A percentile compares a stretch with the other conserved stretches of the same genome.
Evolutionary conservation across 2,329 filamentous ascomycete species (phyloP).

Genomic region (Sclerotinia trifoliorum): DNA sequence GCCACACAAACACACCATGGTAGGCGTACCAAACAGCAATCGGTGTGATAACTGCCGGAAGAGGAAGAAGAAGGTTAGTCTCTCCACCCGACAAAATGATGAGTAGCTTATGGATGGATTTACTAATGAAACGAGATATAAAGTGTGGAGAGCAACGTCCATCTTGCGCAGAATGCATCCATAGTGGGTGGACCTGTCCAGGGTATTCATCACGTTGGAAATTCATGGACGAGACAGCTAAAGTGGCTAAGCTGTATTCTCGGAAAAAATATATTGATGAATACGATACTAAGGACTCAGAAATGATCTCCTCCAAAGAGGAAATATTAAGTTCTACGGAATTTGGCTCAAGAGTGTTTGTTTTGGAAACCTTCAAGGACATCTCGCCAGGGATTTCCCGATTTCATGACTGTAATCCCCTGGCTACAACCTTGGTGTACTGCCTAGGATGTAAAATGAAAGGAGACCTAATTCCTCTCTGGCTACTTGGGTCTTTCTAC

Average conservation of each 20-base stretch:
- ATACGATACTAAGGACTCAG: slow-evolving; percentile 2
- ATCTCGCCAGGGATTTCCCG: slow-evolving; percentile 7
- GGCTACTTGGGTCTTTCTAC: slow-evolving; percentile 23
- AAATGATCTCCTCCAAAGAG: not conserved
- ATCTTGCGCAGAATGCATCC: slow-evolving; percentile 28
- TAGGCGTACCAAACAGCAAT: slow-evolving; percentile 26
- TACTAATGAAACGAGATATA: not conserved
- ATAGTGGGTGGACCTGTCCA: slow-evolving; percentile 25
- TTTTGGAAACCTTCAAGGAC: not conserved
- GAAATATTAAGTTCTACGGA: not conserved
- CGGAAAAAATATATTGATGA: slow-evolving; percentile 22
- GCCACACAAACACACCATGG: slow-evolving; percentile 13
- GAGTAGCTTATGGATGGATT: not conserved
- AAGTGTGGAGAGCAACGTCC: slow-evolving; percentile 30
- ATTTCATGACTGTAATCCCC: slow-evolving; percentile 15
- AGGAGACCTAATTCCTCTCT: slow-evolving; percentile 21
- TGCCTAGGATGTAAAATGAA: slow-evolving; percentile 25
- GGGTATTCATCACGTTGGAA: slow-evolving; percentile 26
- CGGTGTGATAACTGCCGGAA: slow-evolving; percentile 28
- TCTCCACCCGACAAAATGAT: not conserved
- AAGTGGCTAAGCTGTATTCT: slow-evolving; percentile 21
- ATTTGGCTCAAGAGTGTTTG: not conserved
- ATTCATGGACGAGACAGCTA: slow-evolving; percentile 28
- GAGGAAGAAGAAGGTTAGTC: slow-evolving; percentile 29
- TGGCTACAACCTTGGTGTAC: slow-evolving; percentile 22